Base-by-base conservation (phyloP, 2,329 filamentous ascomycete species). In the Fusarium cicatricum region DNA sequence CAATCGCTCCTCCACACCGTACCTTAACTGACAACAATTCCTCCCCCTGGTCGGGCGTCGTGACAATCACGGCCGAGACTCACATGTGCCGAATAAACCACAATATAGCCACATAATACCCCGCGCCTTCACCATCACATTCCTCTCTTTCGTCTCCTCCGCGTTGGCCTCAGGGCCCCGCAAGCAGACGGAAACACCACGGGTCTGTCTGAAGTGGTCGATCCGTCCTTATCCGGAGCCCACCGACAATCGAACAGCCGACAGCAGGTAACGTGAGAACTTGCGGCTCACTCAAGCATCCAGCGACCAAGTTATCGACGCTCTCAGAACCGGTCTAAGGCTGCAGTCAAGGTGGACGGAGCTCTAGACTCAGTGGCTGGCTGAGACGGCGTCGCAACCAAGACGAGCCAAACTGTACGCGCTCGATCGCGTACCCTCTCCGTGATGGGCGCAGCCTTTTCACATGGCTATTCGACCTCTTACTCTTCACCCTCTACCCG, bases 361-460 rank as follows among this genome's bases (percentile, higher is more conserved):
- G 50, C 31, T 26, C 31, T n/a, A 29, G 36, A 44, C 17, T 14
- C 31, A 45, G 42, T 23, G 21, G 49, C 50, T 58, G 48, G 47
- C 52, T 46, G 53, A 51, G 53, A 52, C 34, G 46, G 41, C 42
- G 32, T 46, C 45, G 40, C 47, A 54, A 58, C 39, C 34, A 66
- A 31, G 48, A 53, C 52, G 26, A 51, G 43, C 37, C 46, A 39
- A 49, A 32, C 39, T 47, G 47, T 42, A 55, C 65, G 60, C 65
- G 52, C 48, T 52, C 38, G 42, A 39, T 55, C 55, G 58, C 58
- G 52, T 55, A 41, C 36, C 36, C 37, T 55, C 34, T 55, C 65
- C 62, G 65, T 65, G 57, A 67, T 66, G 65, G 58, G 65, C 54
- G 40, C 62, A 60, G 49, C 42, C 46, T 52, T 52, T 43, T 52